Evolutionary conservation across 192 early-diverging fungal species (phyloP).

Genomic region (Chytriomyces sp.): DNA sequence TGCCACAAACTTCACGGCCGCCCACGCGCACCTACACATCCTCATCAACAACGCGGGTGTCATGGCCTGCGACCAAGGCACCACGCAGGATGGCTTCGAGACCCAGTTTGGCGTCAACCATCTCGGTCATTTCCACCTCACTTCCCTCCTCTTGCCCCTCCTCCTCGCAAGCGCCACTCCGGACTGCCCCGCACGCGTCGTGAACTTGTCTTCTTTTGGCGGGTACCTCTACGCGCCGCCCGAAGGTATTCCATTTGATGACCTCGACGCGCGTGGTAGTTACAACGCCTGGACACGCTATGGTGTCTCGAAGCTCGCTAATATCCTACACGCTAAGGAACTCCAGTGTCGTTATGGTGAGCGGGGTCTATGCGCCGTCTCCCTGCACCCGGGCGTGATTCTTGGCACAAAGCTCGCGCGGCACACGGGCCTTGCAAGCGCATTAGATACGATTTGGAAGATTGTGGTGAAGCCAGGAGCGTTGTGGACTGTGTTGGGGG

Average conservation of each 20-base stretch:
- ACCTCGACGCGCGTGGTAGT: slow-evolving; percentile 18
- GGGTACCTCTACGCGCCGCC: slow-evolving; percentile 6
- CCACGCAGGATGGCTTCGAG: slow-evolving; percentile 56
- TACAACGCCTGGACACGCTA: slow-evolving; percentile 30
- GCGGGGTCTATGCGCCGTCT: not conserved
- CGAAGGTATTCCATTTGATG: slow-evolving; percentile 28
- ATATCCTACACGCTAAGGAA: slow-evolving; percentile 26
- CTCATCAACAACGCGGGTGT: slow-evolving; percentile 40
- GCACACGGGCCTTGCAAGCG: not conserved
- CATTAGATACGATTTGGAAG: not conserved
- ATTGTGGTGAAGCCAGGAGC: not conserved
- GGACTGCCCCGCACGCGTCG: slow-evolving; percentile 33
- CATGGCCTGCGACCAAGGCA: slow-evolving; percentile 48
- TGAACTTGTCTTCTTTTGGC: slow-evolving; percentile 18
- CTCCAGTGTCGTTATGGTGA: slow-evolving; percentile 4
- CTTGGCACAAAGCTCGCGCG: not conserved
- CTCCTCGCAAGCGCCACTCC: not conserved
- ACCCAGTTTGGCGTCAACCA: slow-evolving; percentile 60
- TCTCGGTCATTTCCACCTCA: slow-evolving; percentile 39
- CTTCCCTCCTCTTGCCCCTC: slow-evolving; percentile 17
- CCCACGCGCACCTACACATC: slow-evolving; percentile 13
- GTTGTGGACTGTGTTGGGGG: not conserved
- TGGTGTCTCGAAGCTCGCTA: slow-evolving; percentile 34
- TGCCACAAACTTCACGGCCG: slow-evolving; percentile 14
- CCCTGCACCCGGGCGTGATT: slow-evolving; percentile 2